Evolutionary conservation across 1,284 basidiomycete genomes (phyloP).

Genomic region (Rhodofomes roseus): DNA sequence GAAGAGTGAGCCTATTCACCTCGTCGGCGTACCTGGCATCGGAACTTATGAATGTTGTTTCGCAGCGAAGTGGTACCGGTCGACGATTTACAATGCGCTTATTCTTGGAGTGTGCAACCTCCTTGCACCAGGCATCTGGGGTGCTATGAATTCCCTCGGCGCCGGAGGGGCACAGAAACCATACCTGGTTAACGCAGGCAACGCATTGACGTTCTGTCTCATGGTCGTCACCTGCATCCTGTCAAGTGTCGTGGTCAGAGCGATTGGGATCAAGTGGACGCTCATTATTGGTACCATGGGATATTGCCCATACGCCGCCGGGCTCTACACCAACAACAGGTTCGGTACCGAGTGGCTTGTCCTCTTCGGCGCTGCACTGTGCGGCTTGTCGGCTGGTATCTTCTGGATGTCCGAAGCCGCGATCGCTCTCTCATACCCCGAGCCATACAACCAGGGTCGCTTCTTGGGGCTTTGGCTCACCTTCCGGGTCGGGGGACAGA

Average conservation of each 20-base stretch:
- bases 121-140: neutral
- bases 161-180: neutral
- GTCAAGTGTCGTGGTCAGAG: neutral
- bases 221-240: neutral
- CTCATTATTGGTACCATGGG: neutral
- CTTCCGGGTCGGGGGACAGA: neutral
- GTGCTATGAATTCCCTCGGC: neutral
- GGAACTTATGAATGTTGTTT: neutral
- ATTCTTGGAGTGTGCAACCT: neutral
- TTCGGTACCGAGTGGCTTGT: neutral
- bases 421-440: neutral
- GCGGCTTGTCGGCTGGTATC: neutral
- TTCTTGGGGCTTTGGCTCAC: neutral
- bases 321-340: neutral
- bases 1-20: neutral
- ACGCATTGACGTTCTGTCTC: neutral
- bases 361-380: neutral
- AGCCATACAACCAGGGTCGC: neutral
- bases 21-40: neutral
- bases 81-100: neutral
- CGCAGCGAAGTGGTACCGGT: neutral
- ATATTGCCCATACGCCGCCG: neutral
- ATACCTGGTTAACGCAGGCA: neutral
- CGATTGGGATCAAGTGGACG: neutral
- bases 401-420: neutral